A percentile compares a stretch with the other conserved stretches of the same genome.
These are phyloP conservation scores for Solanum pennellii DNA, from an alignment of 257 asterid genomes.

Conservation along the genomic window DNA sequence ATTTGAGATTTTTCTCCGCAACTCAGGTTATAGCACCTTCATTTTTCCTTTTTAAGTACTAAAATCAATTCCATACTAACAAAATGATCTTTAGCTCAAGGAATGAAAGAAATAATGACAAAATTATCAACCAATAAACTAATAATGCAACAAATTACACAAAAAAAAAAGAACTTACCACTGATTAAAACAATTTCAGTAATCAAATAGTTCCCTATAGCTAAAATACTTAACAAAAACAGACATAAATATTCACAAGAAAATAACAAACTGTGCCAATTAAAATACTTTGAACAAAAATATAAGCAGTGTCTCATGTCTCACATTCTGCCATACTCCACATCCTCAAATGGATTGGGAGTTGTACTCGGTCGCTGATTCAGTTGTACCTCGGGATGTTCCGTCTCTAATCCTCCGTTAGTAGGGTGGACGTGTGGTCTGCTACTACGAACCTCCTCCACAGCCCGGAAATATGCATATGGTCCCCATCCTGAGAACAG, in stretches of 20 bases:
- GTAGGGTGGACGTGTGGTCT: constrained; percentile 3
- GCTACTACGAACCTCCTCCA: constrained; percentile 43
- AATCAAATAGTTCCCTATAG: neutral
- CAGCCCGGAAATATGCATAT: constrained; percentile 60
- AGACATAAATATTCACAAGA: neutral
- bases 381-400: constrained; percentile 3
- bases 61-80: neutral
- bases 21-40: neutral
- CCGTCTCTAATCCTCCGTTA: neutral
- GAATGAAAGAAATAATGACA: neutral
- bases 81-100: neutral
- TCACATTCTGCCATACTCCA: constrained; percentile 19
- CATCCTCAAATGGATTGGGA: neutral
- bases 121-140: neutral
- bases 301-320: neutral
- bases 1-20: too few species aligned
- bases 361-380: neutral
- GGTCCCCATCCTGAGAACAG: constrained; percentile 57
- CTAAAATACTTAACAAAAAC: neutral
- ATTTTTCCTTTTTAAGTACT: neutral
- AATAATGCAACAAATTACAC: neutral
- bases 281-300: neutral
- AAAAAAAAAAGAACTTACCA: neutral
- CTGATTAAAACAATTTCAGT: neutral
- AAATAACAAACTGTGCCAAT: neutral